Evolutionary conservation across 148 eudicot genomes (phyloP).

Genomic region (Pouteria glomerata): DNA sequence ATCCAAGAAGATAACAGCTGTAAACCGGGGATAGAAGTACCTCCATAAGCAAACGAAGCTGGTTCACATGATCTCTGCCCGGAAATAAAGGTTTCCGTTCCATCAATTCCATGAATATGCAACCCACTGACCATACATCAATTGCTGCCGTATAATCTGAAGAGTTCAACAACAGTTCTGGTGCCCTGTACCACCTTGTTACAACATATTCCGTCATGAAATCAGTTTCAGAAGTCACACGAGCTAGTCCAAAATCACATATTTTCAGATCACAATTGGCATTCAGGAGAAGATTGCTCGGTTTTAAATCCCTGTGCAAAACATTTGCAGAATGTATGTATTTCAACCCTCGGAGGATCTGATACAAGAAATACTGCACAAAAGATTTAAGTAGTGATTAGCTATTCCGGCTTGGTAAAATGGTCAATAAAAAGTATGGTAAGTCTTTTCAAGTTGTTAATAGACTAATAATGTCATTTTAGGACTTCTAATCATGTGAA

Average conservation of each 20-base stretch:
- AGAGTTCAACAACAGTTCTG: conserved; percentile 83
- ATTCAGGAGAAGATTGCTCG: conserved; percentile 93
- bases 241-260: conserved; percentile 96
- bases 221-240: conserved; percentile 87
- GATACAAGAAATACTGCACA: conserved; percentile 94
- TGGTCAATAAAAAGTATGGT: no score
- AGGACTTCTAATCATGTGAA: no score
- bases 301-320: conserved; percentile 93
- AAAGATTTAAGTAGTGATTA: conserved; percentile 1
- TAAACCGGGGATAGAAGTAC: conserved; percentile 20
- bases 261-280: conserved; percentile 96
- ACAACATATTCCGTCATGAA: conserved; percentile 98
- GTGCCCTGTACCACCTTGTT: conserved; percentile 96
- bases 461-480: no score
- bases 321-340: conserved; percentile 98
- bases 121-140: conserved; percentile 95
- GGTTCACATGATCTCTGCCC: conserved; percentile 94
- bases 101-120: conserved; percentile 96
- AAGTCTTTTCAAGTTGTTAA: no score
- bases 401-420: conserved; percentile 2
- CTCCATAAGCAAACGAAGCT: conserved; percentile 84
- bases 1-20: no score
- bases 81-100: conserved; percentile 92
- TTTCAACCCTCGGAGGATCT: conserved; percentile 94
- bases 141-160: conserved; percentile 93